Conservation (phyloP, 352 stramenopile species). For the Detonula confervacea region DNA sequence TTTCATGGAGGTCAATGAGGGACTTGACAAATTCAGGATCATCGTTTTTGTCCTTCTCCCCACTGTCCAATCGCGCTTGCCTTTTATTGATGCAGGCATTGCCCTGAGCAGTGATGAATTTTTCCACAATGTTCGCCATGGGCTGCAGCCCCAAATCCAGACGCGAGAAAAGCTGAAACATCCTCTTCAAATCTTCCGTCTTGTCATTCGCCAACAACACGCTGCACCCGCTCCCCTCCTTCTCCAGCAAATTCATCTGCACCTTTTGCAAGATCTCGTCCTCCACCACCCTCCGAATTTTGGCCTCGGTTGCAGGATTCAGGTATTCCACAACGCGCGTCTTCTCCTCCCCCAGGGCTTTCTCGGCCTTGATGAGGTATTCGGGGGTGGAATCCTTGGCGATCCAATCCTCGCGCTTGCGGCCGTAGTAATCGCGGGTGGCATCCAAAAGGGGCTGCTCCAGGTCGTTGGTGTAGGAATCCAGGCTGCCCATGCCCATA, state of each 20-base stretch:
- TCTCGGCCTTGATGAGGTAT: slow-evolving; percentile 96
- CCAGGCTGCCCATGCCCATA: slow-evolving; percentile 93
- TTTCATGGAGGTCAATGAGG: slow-evolving; percentile 95
- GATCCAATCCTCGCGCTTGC: slow-evolving; percentile 98
- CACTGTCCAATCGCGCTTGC: slow-evolving; percentile 84
- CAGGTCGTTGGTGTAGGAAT: slow-evolving; percentile 96
- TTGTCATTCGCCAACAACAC: slow-evolving; percentile 97
- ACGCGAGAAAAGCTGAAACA: slow-evolving; percentile 97
- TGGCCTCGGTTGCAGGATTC: slow-evolving; percentile 94
- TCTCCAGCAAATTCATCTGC: slow-evolving; percentile 96
- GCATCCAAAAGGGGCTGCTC: slow-evolving; percentile 93
- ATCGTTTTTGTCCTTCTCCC: slow-evolving; percentile 90
- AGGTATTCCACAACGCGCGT: slow-evolving; percentile 94
- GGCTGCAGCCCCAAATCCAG: slow-evolving; percentile 95
- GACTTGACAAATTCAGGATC: slow-evolving; percentile 98
- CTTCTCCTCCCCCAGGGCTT: slow-evolving; percentile 87
- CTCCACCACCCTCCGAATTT: slow-evolving; percentile 93
- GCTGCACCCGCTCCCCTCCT: slow-evolving; percentile 96
- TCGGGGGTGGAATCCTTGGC: slow-evolving; percentile 95
- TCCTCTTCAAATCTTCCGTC: slow-evolving; percentile 94
- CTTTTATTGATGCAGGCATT: slow-evolving; percentile 86
- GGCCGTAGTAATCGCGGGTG: slow-evolving; percentile 95
- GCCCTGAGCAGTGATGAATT: slow-evolving; percentile 91
- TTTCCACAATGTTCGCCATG: slow-evolving; percentile 95
- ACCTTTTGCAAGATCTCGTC: slow-evolving; percentile 93